A percentile compares a stretch with the other conserved stretches of the same genome.
These are phyloP conservation scores for Naganishia randhawae DNA, from an alignment of 768 basidiomycete genomes.

Conservation along the genomic window DNA sequence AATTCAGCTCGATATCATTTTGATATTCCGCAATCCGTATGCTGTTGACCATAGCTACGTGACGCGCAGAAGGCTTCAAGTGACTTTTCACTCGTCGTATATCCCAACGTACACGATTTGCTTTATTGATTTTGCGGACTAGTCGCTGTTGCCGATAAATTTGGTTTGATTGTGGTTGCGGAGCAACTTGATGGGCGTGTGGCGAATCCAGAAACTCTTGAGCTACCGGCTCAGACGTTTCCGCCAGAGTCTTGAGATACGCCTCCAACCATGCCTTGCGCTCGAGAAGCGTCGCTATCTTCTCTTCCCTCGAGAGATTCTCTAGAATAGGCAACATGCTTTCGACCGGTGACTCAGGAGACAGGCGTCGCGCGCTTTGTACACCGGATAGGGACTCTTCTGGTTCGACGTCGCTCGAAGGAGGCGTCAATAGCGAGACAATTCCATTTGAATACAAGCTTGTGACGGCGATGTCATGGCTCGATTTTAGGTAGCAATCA, in stretches of 20 bases:
- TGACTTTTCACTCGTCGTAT: background rate
- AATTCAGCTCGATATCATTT: background rate
- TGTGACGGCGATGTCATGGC: background rate
- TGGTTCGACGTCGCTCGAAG: conserved; percentile 8
- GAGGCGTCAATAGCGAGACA: background rate
- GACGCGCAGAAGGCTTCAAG: background rate
- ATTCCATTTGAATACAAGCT: no score
- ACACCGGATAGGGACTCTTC: background rate
- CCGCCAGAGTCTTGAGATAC: background rate
- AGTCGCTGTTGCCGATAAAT: background rate
- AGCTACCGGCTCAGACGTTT: background rate
- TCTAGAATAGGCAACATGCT: background rate
- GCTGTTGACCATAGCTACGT: background rate
- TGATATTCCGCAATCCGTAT: background rate
- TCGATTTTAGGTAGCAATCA: background rate
- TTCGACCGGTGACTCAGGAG: background rate
- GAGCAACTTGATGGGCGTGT: background rate
- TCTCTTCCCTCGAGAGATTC: background rate
- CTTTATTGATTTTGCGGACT: background rate
- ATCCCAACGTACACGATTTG: background rate
- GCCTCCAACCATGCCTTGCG: conserved; percentile 10
- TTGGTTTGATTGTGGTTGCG: background rate
- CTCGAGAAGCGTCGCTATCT: background rate
- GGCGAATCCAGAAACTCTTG: background rate
- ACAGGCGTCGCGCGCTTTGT: background rate